Percentiles rank a stretch among this genome's conserved stretches.
phyloP scores from a whole-genome alignment of 306 rosid species.

The Acacia crassicarpa region DNA sequence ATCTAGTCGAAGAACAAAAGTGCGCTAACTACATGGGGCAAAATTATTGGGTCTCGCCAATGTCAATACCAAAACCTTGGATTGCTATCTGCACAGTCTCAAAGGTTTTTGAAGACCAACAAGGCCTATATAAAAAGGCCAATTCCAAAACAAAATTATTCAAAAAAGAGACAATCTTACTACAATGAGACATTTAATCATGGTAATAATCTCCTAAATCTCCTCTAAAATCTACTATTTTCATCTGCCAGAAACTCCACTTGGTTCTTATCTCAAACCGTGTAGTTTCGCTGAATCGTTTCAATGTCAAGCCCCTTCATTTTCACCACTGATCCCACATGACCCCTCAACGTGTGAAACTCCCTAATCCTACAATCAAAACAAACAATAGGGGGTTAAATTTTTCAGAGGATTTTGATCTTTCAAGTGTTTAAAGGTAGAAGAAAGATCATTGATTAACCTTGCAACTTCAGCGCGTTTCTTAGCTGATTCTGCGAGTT shows the following conservation, averaged over 20 bases:
- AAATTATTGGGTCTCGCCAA: not conserved
- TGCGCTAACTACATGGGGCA: not conserved
- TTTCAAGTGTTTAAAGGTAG: not conserved
- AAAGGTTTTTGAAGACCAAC: not conserved
- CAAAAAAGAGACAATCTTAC: not conserved
- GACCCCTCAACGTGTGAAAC: slow-evolving; percentile 88
- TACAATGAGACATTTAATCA: not conserved
- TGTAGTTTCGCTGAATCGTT: slow-evolving; percentile 88
- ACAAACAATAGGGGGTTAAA: not conserved
- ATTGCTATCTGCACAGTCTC: not conserved
- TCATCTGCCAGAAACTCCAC: not conserved
- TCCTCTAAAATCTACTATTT: not conserved
- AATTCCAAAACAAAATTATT: slow-evolving; percentile 15
- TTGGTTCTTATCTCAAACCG: slow-evolving; percentile 45
- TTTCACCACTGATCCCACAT: slow-evolving; percentile 88
- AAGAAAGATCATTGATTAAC: slow-evolving; percentile 26
- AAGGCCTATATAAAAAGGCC: slow-evolving; percentile 11
- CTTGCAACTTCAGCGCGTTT: slow-evolving; percentile 85
- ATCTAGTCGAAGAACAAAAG: not conserved
- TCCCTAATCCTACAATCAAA: slow-evolving; percentile 64
- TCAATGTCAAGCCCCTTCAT: slow-evolving; percentile 90
- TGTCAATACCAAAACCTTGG: not conserved
- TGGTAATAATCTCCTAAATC: slow-evolving; percentile 16
- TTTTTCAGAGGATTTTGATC: not conserved
- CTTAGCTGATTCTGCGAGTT: slow-evolving; percentile 83